These are phyloP conservation scores for Ceratobasidium papillatum DNA, from an alignment of 1,284 basidiomycete species.

Conservation along the genomic window DNA sequence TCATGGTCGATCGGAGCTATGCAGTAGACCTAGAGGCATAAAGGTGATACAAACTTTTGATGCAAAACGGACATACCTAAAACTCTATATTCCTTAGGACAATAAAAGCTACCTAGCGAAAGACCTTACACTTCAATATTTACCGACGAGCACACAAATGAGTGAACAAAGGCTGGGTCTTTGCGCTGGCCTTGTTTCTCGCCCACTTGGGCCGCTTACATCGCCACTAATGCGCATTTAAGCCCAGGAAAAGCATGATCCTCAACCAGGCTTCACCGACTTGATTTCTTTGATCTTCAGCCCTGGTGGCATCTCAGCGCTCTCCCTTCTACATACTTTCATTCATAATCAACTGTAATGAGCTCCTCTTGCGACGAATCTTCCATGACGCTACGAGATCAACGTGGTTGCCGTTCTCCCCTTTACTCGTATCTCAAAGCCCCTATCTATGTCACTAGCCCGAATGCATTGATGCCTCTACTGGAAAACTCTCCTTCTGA, in stretches of 20 bases:
- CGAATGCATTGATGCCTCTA: background rate
- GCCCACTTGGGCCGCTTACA: background rate
- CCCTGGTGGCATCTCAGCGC: conserved; percentile 7
- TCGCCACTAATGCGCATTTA: background rate
- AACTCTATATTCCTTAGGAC: too few relatives aligned
- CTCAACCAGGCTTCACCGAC: background rate
- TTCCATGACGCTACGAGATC: conserved; percentile 38
- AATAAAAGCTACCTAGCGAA: too few relatives aligned
- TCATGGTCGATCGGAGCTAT: too few relatives aligned
- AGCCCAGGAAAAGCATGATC: background rate
- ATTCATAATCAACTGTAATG: conserved; percentile 12
- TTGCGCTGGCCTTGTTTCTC: background rate
- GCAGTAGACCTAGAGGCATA: too few relatives aligned
- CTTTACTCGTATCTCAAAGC: conserved; percentile 1
- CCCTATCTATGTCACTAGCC: conserved; percentile 18
- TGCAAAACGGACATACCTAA: too few relatives aligned
- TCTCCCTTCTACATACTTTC: conserved; percentile 4
- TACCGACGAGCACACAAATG: background rate
- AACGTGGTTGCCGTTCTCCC: conserved; percentile 48
- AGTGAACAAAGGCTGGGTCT: background rate
- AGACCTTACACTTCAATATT: background rate
- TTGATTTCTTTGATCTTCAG: background rate
- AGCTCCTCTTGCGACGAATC: conserved; percentile 1
- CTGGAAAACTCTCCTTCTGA: background rate
- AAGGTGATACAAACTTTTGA: too few relatives aligned